These are phyloP conservation scores for Curvularia lunata DNA, from an alignment of 2,329 filamentous ascomycete species.

Conservation along the genomic window DNA sequence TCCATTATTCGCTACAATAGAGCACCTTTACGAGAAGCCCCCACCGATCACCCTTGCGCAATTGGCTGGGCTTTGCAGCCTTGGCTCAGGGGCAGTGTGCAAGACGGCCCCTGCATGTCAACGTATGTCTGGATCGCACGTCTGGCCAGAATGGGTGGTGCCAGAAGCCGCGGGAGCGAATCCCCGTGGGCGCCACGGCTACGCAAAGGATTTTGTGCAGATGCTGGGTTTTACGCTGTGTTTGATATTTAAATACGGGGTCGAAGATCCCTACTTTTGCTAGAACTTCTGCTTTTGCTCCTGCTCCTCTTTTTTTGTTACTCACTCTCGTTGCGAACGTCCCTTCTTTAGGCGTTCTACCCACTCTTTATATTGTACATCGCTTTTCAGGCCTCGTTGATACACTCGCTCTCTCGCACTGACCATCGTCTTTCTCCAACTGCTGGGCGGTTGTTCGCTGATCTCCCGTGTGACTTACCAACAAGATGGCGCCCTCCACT, in stretches of 20 bases:
- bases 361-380: background rate
- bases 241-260: constrained; percentile 26
- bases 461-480: constrained; percentile 4
- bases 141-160: constrained; percentile 14
- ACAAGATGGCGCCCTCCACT: constrained; percentile 36
- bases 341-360: background rate
- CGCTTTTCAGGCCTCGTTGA: background rate
- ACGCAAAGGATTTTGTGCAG: constrained; percentile 28
- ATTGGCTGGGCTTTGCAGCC: constrained; percentile 34
- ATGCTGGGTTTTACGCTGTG: constrained; percentile 14
- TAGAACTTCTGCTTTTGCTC: background rate
- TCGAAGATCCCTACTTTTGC: constrained; percentile 16
- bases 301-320: constrained; percentile 6
- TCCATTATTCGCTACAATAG: constrained; percentile 24
- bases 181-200: constrained; percentile 27
- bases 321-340: background rate
- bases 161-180: constrained; percentile 19
- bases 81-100: constrained; percentile 33
- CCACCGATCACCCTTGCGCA: constrained; percentile 19
- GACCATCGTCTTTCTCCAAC: constrained; percentile 18
- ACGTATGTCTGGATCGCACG: constrained; percentile 18
- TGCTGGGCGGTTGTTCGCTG: constrained; percentile 43
- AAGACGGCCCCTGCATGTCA: constrained; percentile 28
- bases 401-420: constrained; percentile 13
- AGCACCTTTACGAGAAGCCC: constrained; percentile 13